phyloP scores from a whole-genome alignment of 2,329 filamentous ascomycete species.

The Hymenoscyphus infarciens region DNA sequence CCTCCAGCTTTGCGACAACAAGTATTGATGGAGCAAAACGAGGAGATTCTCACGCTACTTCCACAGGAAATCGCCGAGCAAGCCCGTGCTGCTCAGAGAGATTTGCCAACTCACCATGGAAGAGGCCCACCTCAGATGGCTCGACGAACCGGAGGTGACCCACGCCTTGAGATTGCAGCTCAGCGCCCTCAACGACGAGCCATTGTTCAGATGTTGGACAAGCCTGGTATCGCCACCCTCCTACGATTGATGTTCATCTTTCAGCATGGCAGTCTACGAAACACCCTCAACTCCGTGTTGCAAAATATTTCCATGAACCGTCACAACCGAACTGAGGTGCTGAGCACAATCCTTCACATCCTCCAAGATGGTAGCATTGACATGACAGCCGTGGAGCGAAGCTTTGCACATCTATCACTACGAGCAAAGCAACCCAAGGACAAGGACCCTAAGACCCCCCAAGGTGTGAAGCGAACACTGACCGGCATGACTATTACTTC shows the following conservation, averaged over 20 bases:
- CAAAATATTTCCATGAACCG: constrained; percentile 92
- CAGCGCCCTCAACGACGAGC: constrained; percentile 69
- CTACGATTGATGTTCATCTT: constrained; percentile 98
- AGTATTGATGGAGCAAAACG: constrained; percentile 87
- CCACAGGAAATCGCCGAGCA: constrained; percentile 84
- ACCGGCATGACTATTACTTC: constrained; percentile 48
- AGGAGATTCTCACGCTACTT: constrained; percentile 78
- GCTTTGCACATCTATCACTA: constrained; percentile 88
- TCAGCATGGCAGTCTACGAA: constrained; percentile 81
- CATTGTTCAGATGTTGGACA: constrained; percentile 95
- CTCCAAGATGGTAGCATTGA: constrained; percentile 94
- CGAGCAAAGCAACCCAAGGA: constrained; percentile 78
- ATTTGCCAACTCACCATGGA: constrained; percentile 31
- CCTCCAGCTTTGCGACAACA: constrained; percentile 80
- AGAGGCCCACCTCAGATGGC: constrained; percentile 35
- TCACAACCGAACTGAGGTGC: constrained; percentile 91
- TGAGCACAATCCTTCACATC: constrained; percentile 88
- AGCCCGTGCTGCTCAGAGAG: constrained; percentile 65
- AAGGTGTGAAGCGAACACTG: constrained; percentile 70
- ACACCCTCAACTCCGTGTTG: constrained; percentile 80
- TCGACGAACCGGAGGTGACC: constrained; percentile 47
- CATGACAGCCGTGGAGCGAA: constrained; percentile 88
- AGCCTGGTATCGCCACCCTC: constrained; percentile 90
- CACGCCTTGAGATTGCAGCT: constrained; percentile 29
- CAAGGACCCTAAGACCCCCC: constrained; percentile 68